These are phyloP conservation scores for Rhododendron griersonianum DNA, from an alignment of 148 eudicot species.

Conservation along the genomic window DNA sequence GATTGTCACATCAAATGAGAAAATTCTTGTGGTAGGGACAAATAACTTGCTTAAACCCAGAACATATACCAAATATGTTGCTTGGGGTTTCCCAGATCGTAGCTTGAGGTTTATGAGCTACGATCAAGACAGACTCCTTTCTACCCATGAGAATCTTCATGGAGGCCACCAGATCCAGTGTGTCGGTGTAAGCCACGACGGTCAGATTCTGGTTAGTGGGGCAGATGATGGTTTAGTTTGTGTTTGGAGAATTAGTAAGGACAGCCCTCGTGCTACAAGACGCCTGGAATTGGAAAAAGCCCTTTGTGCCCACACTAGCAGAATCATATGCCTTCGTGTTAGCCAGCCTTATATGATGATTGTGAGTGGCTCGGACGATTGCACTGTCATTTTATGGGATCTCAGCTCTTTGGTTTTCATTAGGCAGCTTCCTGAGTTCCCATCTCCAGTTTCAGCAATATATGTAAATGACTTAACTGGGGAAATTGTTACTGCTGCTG, in stretches of 20 bases:
- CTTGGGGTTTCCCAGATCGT: conserved; percentile 97
- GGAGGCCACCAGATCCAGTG: conserved; percentile 85
- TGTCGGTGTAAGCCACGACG: conserved; percentile 80
- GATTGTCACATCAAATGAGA: conserved; percentile 58
- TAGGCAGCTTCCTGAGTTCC: conserved; percentile 90
- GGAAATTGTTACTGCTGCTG: conserved; percentile 84
- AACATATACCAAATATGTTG: conserved; percentile 70
- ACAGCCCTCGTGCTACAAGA: conserved; percentile 49
- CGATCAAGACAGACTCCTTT: conserved; percentile 83
- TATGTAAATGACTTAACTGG: conserved; percentile 81
- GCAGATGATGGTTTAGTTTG: conserved; percentile 82
- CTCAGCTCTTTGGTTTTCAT: conserved; percentile 75
- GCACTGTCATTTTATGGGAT: conserved; percentile 87
- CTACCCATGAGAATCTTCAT: conserved; percentile 96
- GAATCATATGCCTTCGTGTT: conserved; percentile 72
- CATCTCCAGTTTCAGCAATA: conserved; percentile 82
- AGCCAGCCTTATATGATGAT: conserved; percentile 95
- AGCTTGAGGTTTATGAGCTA: conserved; percentile 79
- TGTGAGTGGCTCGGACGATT: conserved; percentile 90
- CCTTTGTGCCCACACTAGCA: conserved; percentile 69
- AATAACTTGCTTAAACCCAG: conserved; percentile 74
- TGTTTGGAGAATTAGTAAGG: conserved; percentile 80
- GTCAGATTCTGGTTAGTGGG: conserved; percentile 74
- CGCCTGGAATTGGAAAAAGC: conserved; percentile 66
- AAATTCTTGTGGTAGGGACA: conserved; percentile 62